Percentiles rank a stretch among this genome's conserved stretches.
phyloP scores from a whole-genome alignment of 1,284 basidiomycete genomes.

The Tylopilus orsonianus region DNA sequence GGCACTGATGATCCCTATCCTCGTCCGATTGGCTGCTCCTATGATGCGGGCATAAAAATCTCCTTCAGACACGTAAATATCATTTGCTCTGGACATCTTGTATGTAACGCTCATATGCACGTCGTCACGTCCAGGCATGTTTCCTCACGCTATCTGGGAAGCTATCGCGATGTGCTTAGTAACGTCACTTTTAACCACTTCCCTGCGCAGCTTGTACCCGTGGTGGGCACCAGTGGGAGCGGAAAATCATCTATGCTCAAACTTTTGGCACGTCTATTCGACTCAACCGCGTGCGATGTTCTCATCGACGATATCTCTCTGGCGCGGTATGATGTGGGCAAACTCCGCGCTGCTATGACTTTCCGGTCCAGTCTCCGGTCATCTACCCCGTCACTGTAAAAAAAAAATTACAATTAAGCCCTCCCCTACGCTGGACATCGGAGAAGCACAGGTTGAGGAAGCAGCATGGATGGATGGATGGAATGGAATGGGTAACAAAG shows the following conservation, averaged over 20 bases:
- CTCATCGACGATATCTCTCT: slow-evolving; percentile 39
- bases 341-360: slow-evolving; percentile 37
- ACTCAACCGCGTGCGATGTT: slow-evolving; percentile 41
- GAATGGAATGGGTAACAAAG: slow-evolving; percentile 33
- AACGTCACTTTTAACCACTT: slow-evolving; percentile 41
- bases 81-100: neutral
- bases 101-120: slow-evolving; percentile 2
- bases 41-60: slow-evolving; percentile 37
- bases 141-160: slow-evolving; percentile 37
- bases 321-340: slow-evolving; percentile 25
- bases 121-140: slow-evolving; percentile 36
- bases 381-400: slow-evolving; percentile 42
- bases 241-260: slow-evolving; percentile 51
- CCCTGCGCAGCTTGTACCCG: slow-evolving; percentile 45
- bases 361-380: slow-evolving; percentile 41
- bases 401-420: slow-evolving; percentile 43
- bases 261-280: slow-evolving; percentile 41
- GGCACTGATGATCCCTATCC: slow-evolving; percentile 23
- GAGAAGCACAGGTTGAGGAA: slow-evolving; percentile 27
- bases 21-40: slow-evolving; percentile 4
- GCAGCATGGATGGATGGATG: slow-evolving; percentile 41
- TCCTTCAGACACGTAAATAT: slow-evolving; percentile 34
- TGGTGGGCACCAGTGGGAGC: slow-evolving; percentile 49
- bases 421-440: slow-evolving; percentile 10
- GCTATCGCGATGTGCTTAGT: slow-evolving; percentile 29